Conservation (phyloP, 257 asterid species). For the Rhazya stricta region DNA sequence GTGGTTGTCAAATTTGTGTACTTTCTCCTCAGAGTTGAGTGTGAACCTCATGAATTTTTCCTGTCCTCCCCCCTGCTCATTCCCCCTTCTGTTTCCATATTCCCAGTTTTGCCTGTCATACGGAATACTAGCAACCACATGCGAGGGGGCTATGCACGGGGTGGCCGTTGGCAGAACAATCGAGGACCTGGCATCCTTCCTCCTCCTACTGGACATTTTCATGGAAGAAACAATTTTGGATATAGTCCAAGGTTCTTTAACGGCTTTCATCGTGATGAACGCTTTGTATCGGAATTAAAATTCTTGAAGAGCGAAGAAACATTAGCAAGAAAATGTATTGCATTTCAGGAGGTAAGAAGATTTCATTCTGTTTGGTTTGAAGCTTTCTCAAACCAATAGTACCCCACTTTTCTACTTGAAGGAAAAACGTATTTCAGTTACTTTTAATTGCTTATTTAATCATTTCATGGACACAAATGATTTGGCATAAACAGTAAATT, state of each 20-base stretch:
- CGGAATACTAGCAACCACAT: constrained; percentile 50
- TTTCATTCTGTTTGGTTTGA: constrained; percentile 6
- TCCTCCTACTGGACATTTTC: constrained; percentile 77
- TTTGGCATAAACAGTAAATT: neutral
- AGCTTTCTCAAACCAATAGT: constrained; percentile 9
- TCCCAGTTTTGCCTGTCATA: constrained; percentile 61
- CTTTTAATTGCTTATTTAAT: neutral
- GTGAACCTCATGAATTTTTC: neutral
- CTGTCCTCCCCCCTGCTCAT: neutral
- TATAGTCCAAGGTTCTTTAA: constrained; percentile 48
- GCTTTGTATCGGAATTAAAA: constrained; percentile 85
- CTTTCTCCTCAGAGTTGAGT: neutral
- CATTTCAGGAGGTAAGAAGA: constrained; percentile 74
- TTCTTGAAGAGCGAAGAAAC: constrained; percentile 91
- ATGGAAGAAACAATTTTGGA: constrained; percentile 57
- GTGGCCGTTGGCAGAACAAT: constrained; percentile 80
- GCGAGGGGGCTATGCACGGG: constrained; percentile 82
- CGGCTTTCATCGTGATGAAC: constrained; percentile 65
- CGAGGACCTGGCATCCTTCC: constrained; percentile 83
- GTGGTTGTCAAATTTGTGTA: neutral
- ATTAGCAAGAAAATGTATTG: constrained; percentile 69
- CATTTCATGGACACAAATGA: neutral
- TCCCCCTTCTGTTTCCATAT: constrained; percentile 7
- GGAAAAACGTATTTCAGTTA: neutral
- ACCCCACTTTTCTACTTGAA: neutral